Percentiles rank a stretch among this genome's conserved stretches.
phyloP scores from a whole-genome alignment of 768 basidiomycete genomes.

The Pleurotus djamor region DNA sequence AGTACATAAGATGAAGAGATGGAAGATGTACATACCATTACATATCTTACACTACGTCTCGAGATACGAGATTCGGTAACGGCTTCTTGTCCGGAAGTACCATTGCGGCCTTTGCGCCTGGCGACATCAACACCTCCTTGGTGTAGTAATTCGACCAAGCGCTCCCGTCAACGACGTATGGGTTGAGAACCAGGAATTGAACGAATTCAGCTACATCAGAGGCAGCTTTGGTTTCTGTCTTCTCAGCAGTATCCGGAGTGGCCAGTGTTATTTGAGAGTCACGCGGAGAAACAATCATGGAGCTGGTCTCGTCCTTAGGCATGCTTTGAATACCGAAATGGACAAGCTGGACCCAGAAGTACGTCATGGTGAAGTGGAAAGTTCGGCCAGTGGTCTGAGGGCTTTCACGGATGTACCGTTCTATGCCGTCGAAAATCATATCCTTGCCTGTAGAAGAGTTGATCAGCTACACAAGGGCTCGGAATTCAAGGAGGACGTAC shows the following conservation, averaged over 20 bases:
- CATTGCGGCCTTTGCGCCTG: conserved; percentile 34
- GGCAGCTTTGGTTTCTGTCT: neutral
- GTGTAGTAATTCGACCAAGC: conserved; percentile 43
- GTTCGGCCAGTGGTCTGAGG: conserved; percentile 30
- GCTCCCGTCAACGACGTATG: conserved; percentile 36
- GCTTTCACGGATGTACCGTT: conserved; percentile 34
- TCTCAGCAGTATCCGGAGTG: neutral
- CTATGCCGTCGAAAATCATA: conserved; percentile 40
- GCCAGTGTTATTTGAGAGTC: neutral
- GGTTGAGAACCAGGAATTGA: conserved; percentile 35
- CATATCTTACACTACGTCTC: conserved; percentile 24
- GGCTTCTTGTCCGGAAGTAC: conserved; percentile 43
- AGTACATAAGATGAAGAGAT: too few species aligned
- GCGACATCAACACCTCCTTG: conserved; percentile 40
- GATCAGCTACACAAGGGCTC: neutral
- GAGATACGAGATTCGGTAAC: conserved; percentile 33
- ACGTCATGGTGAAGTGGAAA: conserved; percentile 47
- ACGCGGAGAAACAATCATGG: neutral
- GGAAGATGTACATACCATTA: too few species aligned
- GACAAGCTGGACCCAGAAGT: conserved; percentile 50
- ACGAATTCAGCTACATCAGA: conserved; percentile 19
- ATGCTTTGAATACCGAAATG: conserved; percentile 43
- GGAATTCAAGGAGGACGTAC: conserved; percentile 14
- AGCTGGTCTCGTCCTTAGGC: neutral
- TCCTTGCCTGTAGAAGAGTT: conserved; percentile 30